Percentiles rank a stretch among this genome's conserved stretches.
phyloP scores from a whole-genome alignment of 1,284 basidiomycete genomes.

The Melampsora larici-populina region DNA sequence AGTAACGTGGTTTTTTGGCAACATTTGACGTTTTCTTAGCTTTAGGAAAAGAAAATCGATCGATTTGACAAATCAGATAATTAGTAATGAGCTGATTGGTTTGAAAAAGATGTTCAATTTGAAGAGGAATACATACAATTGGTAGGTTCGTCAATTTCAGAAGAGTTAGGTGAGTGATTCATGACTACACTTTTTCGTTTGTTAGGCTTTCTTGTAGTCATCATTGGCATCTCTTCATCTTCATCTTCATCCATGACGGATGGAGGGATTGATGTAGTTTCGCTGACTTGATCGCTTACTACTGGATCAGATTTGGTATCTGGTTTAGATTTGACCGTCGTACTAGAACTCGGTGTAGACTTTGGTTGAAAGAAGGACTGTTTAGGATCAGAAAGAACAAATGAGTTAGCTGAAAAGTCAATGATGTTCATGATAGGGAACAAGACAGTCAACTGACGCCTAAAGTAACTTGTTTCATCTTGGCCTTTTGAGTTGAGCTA shows the following conservation, averaged over 20 bases:
- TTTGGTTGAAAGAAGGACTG: neutral
- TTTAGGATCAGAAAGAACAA: neutral
- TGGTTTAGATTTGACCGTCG: neutral
- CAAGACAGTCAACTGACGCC: constrained; percentile 10
- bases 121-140: neutral
- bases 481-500: neutral
- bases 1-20: constrained; percentile 35
- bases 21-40: neutral
- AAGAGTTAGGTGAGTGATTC: neutral
- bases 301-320: neutral
- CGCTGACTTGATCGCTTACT: neutral
- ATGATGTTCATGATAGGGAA: neutral
- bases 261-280: neutral
- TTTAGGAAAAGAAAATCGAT: neutral
- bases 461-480: constrained; percentile 27
- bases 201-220: neutral
- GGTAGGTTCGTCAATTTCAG: neutral
- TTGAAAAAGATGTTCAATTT: neutral
- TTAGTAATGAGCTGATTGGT: neutral
- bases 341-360: neutral
- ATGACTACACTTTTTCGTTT: constrained; percentile 4
- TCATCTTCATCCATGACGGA: neutral
- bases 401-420: neutral
- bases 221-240: neutral
- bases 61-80: neutral